Evolutionary conservation across 495 filamentous ascomycete genomes (phyloP).

Genomic region (Lasiosphaeria miniovina): DNA sequence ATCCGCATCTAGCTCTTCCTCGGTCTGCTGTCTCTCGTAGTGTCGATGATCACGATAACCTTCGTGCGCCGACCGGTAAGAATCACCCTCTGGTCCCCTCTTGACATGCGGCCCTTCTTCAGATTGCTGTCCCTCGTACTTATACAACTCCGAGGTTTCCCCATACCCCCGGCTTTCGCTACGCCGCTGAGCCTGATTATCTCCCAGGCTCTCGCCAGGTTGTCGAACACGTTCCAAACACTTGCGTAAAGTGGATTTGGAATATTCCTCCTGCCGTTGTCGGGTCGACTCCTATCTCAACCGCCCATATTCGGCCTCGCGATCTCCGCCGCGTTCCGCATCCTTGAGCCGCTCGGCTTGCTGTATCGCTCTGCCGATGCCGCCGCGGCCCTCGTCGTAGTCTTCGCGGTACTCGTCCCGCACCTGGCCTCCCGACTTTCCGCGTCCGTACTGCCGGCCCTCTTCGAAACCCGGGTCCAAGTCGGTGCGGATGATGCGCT

Average conservation of each 20-base stretch:
- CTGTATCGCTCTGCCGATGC: slow-evolving; percentile 63
- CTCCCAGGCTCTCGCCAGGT: too few species aligned
- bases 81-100: too few species aligned
- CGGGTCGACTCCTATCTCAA: slow-evolving; percentile 34
- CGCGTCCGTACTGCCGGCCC: slow-evolving; percentile 84
- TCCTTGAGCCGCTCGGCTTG: slow-evolving; percentile 57
- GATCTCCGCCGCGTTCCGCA: slow-evolving; percentile 46
- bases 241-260: neutral
- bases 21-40: too few species aligned
- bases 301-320: slow-evolving; percentile 47
- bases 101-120: too few species aligned
- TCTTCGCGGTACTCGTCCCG: slow-evolving; percentile 97
- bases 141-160: too few species aligned
- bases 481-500: slow-evolving; percentile 95
- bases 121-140: too few species aligned
- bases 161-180: too few species aligned
- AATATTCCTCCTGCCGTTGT: neutral
- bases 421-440: slow-evolving; percentile 95
- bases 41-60: too few species aligned
- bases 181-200: too few species aligned
- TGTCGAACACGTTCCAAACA: too few species aligned
- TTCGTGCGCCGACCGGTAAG: too few species aligned
- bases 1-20: too few species aligned
- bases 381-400: slow-evolving; percentile 90
- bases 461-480: slow-evolving; percentile 94